Evolutionary conservation across 1,284 basidiomycete species (phyloP), one percentile per base, ranked within the genome.

Genomic region (Pseudozyma sp.): DNA sequence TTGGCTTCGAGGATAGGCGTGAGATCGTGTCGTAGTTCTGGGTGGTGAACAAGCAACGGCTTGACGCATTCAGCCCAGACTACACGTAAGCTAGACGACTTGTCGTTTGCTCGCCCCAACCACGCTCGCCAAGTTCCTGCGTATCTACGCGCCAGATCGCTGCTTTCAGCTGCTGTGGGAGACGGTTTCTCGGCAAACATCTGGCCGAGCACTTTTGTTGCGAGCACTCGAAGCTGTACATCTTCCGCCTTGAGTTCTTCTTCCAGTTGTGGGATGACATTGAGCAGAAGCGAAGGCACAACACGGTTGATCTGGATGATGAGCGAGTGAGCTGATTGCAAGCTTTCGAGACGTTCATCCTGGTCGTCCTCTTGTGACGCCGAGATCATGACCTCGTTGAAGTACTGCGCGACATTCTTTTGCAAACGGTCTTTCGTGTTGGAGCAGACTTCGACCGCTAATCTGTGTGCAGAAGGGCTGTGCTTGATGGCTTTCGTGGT

Each of bases 211-310:
- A 91, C 92, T 72, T 92, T 89, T 0, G 93, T 94, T 4, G 92
- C 93, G 65, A 95, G 89, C 5, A 90, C 83, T 18, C 96, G 90
- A 1, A 96, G 86, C 45, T 89, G 88, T 0, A 90, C 86, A 47
- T 94, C 90, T 67, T 94, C 92, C 0, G 92, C 90, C 16, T 90
- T 89, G 5, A 98, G 88, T 83, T 97, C 94, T 78, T 94, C 92
- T 85, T 97, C 95, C 13, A 99, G 89, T 65, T 95, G 92, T 0
- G 96, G 96, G 14, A 99, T 91, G 50, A 97, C 93, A 83, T 92
- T 94, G 78, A 93, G 90, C 0, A 99, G 87, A 14, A 98, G 87
- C 12, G 89, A 88, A 0, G 96, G 94, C 79, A 91, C 94, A 19
- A 92, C 89, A 34, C 89, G 89, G 85, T 93, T 91, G 34, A 99